These are phyloP conservation scores for Blepharisma japonicum DNA, from an alignment of 73 alveolate genomes.

Conservation along the genomic window DNA sequence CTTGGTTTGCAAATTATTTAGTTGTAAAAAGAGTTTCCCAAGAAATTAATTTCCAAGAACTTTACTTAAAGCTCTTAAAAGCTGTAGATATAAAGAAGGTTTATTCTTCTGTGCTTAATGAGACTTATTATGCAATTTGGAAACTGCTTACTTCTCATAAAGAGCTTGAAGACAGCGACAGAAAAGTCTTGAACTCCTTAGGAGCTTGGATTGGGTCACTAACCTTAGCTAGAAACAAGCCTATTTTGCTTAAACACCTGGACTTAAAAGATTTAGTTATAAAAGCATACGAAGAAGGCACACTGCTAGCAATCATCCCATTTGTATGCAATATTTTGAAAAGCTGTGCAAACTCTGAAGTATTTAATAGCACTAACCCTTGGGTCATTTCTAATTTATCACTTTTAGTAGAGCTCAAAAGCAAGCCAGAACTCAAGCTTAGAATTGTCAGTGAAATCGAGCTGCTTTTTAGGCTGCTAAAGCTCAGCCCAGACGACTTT, in stretches of 20 bases:
- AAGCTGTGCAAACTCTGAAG: slow-evolving; percentile 60
- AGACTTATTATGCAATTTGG: slow-evolving; percentile 50
- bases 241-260: slow-evolving; percentile 78
- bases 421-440: slow-evolving; percentile 17
- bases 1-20: slow-evolving; percentile 54
- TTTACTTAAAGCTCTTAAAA: slow-evolving; percentile 45
- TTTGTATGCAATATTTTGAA: slow-evolving; percentile 80
- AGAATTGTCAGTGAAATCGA: slow-evolving; percentile 30
- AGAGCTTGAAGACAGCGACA: slow-evolving; percentile 56
- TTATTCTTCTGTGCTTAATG: slow-evolving; percentile 46
- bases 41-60: slow-evolving; percentile 56
- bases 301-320: slow-evolving; percentile 51
- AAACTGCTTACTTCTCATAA: slow-evolving; percentile 40
- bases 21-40: slow-evolving; percentile 48
- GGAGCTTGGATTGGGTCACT: slow-evolving; percentile 83
- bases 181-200: slow-evolving; percentile 58
- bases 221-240: slow-evolving; percentile 82
- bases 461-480: neutral
- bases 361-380: slow-evolving; percentile 75
- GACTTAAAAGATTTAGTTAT: slow-evolving; percentile 80
- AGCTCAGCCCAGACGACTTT: slow-evolving; percentile 1
- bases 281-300: slow-evolving; percentile 64
- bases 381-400: slow-evolving; percentile 64
- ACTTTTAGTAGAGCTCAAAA: slow-evolving; percentile 34
- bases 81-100: slow-evolving; percentile 41